Conservation (phyloP, 164 flowering plant species). For the Liriodendron chinense region DNA sequence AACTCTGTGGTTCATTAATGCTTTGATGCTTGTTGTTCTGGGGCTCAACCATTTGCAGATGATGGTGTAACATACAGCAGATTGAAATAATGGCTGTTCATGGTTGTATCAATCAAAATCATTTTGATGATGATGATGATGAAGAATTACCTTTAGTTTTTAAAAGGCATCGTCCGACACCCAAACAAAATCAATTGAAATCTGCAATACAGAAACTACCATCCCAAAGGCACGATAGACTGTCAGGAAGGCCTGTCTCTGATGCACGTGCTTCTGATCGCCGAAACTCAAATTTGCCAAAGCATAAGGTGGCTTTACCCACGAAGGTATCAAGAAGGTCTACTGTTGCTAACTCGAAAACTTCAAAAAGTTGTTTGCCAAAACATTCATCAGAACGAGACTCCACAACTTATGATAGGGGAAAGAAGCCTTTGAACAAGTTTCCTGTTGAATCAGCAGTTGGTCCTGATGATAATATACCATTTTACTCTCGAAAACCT, state of each 20-base stretch:
- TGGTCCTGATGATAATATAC: constrained; percentile 57
- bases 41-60: not conserved
- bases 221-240: constrained; percentile 37
- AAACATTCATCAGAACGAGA: constrained; percentile 23
- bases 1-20: not conserved
- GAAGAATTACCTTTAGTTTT: constrained; percentile 57
- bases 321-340: constrained; percentile 31
- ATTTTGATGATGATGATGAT: constrained; percentile 32
- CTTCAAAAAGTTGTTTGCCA: constrained; percentile 32
- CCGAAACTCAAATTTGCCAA: constrained; percentile 39
- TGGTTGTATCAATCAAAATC: constrained; percentile 31
- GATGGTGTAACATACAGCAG: not conserved
- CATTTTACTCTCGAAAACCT: constrained; percentile 33
- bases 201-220: constrained; percentile 37
- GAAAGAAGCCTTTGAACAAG: constrained; percentile 24
- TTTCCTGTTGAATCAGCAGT: constrained; percentile 14
- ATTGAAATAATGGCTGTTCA: constrained; percentile 39
- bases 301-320: constrained; percentile 34
- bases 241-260: constrained; percentile 27
- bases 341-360: constrained; percentile 26
- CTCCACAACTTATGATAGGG: constrained; percentile 16
- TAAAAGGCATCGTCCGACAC: constrained; percentile 39
- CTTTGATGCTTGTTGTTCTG: not conserved
- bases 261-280: constrained; percentile 36
- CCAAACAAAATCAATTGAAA: constrained; percentile 41